phyloP scores from a whole-genome alignment of 495 filamentous ascomycete genomes.

The Thozetella sp. region DNA sequence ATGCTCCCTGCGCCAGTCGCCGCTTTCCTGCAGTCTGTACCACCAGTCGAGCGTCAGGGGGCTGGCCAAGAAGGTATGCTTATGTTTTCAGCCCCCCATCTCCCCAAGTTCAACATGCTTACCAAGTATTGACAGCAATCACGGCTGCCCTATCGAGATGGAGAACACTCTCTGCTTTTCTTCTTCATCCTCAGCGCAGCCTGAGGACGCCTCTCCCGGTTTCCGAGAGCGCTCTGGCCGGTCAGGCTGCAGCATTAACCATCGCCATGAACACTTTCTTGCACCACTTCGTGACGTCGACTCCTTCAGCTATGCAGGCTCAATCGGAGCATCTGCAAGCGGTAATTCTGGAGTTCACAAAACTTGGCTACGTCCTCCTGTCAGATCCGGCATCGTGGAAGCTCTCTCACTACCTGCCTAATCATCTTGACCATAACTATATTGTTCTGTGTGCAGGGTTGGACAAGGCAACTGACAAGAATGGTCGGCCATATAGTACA shows the following conservation, averaged over 20 bases:
- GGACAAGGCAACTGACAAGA: slow-evolving; percentile 22
- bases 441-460: slow-evolving; percentile 29
- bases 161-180: slow-evolving; percentile 34
- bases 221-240: slow-evolving; percentile 21
- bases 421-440: slow-evolving; percentile 3
- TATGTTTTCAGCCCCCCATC: neutral
- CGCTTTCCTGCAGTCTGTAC: slow-evolving; percentile 24
- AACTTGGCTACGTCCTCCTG: slow-evolving; percentile 32
- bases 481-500: slow-evolving; percentile 18
- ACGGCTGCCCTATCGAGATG: slow-evolving; percentile 28
- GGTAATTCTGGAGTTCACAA: slow-evolving; percentile 29
- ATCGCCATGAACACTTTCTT: slow-evolving; percentile 27
- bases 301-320: slow-evolving; percentile 24
- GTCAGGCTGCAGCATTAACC: slow-evolving; percentile 25
- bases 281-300: slow-evolving; percentile 26
- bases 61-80: slow-evolving; percentile 8
- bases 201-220: slow-evolving; percentile 29
- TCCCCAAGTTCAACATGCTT: neutral
- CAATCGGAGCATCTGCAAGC: slow-evolving; percentile 31
- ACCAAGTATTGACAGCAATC: slow-evolving; percentile 13
- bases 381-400: slow-evolving; percentile 32
- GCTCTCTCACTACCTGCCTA: slow-evolving; percentile 17
- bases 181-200: slow-evolving; percentile 31
- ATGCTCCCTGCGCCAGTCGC: slow-evolving; percentile 31
- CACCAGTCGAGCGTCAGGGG: slow-evolving; percentile 14